A percentile compares a stretch with the other conserved stretches of the same genome.
Evolutionary conservation across 2,329 filamentous ascomycete species (phyloP).

Genomic region (Paraphaeosphaeria minitans): DNA sequence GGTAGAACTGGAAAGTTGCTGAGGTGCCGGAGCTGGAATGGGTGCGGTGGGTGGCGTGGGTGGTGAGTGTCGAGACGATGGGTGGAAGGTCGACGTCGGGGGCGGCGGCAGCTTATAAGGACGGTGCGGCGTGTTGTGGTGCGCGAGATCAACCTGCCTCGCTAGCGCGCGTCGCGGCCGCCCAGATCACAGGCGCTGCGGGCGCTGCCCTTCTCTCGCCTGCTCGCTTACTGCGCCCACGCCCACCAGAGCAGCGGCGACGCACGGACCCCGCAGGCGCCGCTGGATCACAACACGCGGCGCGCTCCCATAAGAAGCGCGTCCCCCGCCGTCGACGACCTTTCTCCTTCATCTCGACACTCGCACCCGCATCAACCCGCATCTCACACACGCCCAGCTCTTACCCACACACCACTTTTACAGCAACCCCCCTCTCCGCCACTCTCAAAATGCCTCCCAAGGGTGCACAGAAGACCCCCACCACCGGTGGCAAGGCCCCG

Average conservation of each 20-base stretch:
- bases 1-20: constrained; percentile 36
- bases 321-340: constrained; percentile 48
- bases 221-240: constrained; percentile 21
- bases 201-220: constrained; percentile 28
- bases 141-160: constrained; percentile 47
- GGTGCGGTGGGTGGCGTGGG: constrained; percentile 26
- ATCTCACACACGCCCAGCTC: constrained; percentile 35
- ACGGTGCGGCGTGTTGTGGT: constrained; percentile 45
- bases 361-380: constrained; percentile 21
- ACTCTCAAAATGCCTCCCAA: constrained; percentile 86
- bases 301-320: constrained; percentile 50
- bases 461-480: constrained; percentile 93
- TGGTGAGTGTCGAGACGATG: constrained; percentile 43
- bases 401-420: constrained; percentile 30
- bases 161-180: constrained; percentile 37
- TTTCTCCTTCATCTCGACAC: constrained; percentile 45
- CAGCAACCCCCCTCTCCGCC: constrained; percentile 15
- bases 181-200: constrained; percentile 28
- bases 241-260: constrained; percentile 20
- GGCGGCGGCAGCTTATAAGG: constrained; percentile 49
- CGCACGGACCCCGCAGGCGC: constrained; percentile 39
- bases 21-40: constrained; percentile 20
- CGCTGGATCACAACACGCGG: constrained; percentile 48
- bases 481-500: constrained; percentile 88
- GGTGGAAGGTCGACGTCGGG: constrained; percentile 48